Conservation (phyloP, 2,329 filamentous ascomycete genomes). For the Thyridium curvatum region DNA sequence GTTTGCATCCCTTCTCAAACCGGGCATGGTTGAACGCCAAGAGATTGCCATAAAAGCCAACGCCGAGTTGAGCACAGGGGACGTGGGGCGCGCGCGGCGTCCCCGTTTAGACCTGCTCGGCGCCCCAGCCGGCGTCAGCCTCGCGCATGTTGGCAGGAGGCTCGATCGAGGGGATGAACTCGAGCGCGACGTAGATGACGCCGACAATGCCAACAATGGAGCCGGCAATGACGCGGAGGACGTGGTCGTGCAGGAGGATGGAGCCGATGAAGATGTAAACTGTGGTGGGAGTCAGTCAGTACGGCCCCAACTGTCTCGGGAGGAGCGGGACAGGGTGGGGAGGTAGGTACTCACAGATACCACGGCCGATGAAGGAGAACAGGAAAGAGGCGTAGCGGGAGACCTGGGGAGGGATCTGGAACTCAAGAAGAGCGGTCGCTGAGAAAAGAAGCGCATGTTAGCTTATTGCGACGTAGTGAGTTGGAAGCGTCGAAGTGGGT, state of each 20-base stretch:
- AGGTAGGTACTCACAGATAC: slow-evolving; percentile 64
- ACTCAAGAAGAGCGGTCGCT: slow-evolving; percentile 75
- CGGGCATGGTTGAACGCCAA: too few relatives aligned
- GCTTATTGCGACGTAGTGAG: not conserved
- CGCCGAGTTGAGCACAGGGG: too few relatives aligned
- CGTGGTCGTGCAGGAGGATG: slow-evolving; percentile 65
- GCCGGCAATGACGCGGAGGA: slow-evolving; percentile 70
- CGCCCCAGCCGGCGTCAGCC: slow-evolving; percentile 68
- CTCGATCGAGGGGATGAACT: slow-evolving; percentile 74
- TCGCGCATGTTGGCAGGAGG: slow-evolving; percentile 78
- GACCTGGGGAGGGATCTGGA: slow-evolving; percentile 89
- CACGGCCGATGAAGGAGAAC: slow-evolving; percentile 94
- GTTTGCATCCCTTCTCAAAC: too few relatives aligned
- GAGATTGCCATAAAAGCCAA: too few relatives aligned
- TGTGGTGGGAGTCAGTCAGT: slow-evolving; percentile 25
- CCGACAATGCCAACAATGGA: slow-evolving; percentile 72
- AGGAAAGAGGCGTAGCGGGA: slow-evolving; percentile 94
- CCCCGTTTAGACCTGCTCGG: slow-evolving; percentile 61
- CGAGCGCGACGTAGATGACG: slow-evolving; percentile 67
- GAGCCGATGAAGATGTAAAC: slow-evolving; percentile 96
- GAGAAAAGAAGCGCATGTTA: slow-evolving; percentile 1
- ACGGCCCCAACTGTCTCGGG: not conserved
- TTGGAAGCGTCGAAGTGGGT: too few relatives aligned
- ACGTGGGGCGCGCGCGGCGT: too few relatives aligned
- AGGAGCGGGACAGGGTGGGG: not conserved